phyloP scores from a whole-genome alignment of 1,139 yeast genomes.

The Scheffersomyces parashehatae region DNA sequence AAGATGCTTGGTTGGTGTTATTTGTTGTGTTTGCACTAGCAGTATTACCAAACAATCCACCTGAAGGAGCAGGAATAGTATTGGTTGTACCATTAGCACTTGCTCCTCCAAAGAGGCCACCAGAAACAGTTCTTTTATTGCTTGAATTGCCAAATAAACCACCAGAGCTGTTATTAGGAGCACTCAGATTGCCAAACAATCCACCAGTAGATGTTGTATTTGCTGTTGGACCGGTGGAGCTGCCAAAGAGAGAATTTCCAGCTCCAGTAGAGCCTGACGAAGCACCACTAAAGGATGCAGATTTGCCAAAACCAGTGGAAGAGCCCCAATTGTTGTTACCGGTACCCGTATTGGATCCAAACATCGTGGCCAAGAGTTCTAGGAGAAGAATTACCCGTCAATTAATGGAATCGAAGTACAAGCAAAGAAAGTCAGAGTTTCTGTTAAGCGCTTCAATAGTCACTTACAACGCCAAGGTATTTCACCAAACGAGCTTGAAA shows the following conservation, averaged over 20 bases:
- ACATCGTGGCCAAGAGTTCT: neutral
- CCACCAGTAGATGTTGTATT: slow-evolving; percentile 11
- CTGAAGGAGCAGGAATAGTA: slow-evolving; percentile 6
- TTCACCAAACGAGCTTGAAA: too few relatives aligned
- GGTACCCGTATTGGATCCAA: slow-evolving; percentile 2
- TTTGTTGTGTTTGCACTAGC: slow-evolving; percentile 7
- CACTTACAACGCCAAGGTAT: too few relatives aligned
- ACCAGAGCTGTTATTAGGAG: slow-evolving; percentile 13
- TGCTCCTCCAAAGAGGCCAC: slow-evolving; percentile 8
- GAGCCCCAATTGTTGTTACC: slow-evolving; percentile 23
- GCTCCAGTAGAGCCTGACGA: slow-evolving; percentile 6
- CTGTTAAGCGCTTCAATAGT: too few relatives aligned
- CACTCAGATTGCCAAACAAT: slow-evolving; percentile 18
- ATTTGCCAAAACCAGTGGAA: slow-evolving; percentile 25
- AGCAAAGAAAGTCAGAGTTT: too few relatives aligned
- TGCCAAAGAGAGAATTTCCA: slow-evolving; percentile 21
- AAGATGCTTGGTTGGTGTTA: slow-evolving; percentile 2
- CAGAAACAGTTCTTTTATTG: too few relatives aligned
- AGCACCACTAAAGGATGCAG: slow-evolving; percentile 16
- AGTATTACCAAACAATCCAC: slow-evolving; percentile 11
- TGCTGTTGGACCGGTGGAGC: slow-evolving; percentile 11
- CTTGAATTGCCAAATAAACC: slow-evolving; percentile 28
- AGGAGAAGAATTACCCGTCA: too few relatives aligned
- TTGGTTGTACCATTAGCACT: slow-evolving; percentile 4
- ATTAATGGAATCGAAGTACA: too few relatives aligned